These are phyloP conservation scores for Kregervanrija delftensis DNA, from an alignment of 805 yeast genomes.

Conservation along the genomic window DNA sequence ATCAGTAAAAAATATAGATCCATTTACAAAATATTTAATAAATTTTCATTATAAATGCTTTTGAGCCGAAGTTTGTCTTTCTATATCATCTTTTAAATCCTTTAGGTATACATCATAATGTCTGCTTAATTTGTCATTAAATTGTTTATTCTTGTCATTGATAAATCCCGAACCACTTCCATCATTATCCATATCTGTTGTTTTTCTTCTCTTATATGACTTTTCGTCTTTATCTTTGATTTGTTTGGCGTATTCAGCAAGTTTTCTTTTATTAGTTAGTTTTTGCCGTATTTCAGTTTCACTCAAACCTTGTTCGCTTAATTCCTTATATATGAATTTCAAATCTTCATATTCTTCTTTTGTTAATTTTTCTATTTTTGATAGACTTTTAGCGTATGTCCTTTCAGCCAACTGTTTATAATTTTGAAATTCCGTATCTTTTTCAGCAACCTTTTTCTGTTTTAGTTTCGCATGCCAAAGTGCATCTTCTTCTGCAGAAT, in stretches of 20 bases:
- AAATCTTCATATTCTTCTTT: conserved; percentile 37
- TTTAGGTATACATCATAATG: conserved; percentile 29
- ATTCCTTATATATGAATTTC: conserved; percentile 23
- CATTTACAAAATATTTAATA: too few species aligned
- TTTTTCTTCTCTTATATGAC: conserved; percentile 1
- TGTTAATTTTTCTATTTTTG: conserved; percentile 23
- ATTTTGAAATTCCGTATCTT: conserved; percentile 39
- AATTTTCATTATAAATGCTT: too few species aligned
- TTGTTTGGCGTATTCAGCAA: conserved; percentile 16
- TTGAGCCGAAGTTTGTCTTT: too few species aligned
- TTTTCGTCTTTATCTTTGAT: neutral
- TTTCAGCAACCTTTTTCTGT: conserved; percentile 21
- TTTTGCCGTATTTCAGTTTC: conserved; percentile 17
- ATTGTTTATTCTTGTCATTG: conserved; percentile 52
- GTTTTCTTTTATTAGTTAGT: conserved; percentile 30
- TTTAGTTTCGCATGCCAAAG: conserved; percentile 46
- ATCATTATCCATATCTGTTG: conserved; percentile 22
- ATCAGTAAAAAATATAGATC: too few species aligned
- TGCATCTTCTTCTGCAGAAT: conserved; percentile 59
- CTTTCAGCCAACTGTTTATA: conserved; percentile 51
- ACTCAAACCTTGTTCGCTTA: conserved; percentile 18
- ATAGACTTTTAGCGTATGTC: conserved; percentile 50
- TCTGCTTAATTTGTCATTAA: conserved; percentile 56
- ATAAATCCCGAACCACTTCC: conserved; percentile 39
- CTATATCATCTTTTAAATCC: too few species aligned